Evolutionary conservation across 176 grass and related monocot genomes (phyloP), one percentile per base, ranked within the genome.

Genomic region (Aechmea fasciata): DNA sequence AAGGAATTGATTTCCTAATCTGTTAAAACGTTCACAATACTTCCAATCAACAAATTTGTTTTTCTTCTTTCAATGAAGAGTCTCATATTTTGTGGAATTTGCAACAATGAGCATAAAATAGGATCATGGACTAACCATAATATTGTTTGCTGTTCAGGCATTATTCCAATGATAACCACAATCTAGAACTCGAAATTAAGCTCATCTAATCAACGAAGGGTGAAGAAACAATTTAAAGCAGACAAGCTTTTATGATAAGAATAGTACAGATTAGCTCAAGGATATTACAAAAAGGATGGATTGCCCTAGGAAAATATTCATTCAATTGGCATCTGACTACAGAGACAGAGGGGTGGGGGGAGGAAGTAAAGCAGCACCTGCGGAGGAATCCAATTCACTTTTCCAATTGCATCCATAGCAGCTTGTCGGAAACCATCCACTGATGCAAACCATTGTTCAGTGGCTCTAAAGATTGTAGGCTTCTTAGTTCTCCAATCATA

Each of bases 401-500:
- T 50, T 66, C 70, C 77, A 71, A 97, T 97, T 69, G 93, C 93
- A 86, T 92, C 93, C 88, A 97, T 87, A 74, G 86, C 93, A 80
- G 89, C 73, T 77, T 92, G 78, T 23, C 93, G 88, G 52, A 97
- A 97, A 80, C 86, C 93, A 71, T 97, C 93, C 69, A 97, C 83
- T 48, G 93, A 97, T 66, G 93, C 93, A 80, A 97, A 97, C 93
- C 93, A 97, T 67, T 97, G 93, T 64, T 92, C 88, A 63, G 93
- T 97, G 73, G 93, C 93, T 78, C 93, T 88, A 41, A 97, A 89
- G 72, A 97, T 92, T 65, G 93, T 97, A 84, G 93, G 93, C 74
- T 97, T 90, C 78, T 97, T 91, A 15, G 93, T 92, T 84, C 93
- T 90, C 93, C 93, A 97, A 61, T 92, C 93, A 83, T 97, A 97